Conservation (phyloP, 768 basidiomycete genomes). For the Leccinum aurantiacum region DNA sequence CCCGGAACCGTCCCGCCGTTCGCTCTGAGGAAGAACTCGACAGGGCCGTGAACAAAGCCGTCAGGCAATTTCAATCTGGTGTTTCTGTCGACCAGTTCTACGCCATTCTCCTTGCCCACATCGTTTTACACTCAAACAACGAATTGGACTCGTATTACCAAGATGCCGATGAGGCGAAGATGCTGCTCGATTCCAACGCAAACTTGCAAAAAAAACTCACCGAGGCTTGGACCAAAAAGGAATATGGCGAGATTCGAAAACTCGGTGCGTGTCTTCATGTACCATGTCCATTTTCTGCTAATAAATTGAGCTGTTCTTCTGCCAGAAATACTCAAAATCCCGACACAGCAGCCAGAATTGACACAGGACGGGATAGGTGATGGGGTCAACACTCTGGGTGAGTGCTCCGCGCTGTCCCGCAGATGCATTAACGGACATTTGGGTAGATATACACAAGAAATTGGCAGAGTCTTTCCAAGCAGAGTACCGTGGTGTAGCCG, state of each 20-base stretch:
- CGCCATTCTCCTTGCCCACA: not conserved
- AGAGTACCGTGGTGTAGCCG: constrained; percentile 4
- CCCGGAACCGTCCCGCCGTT: not conserved
- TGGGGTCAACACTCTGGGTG: not conserved
- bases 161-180: not conserved
- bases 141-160: not conserved
- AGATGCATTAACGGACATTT: not conserved
- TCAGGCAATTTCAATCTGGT: not conserved
- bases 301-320: not conserved
- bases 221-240: not conserved
- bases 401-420: not conserved
- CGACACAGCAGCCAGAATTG: not conserved
- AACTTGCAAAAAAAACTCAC: not conserved
- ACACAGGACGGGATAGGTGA: too few species aligned
- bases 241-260: not conserved
- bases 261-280: not conserved
- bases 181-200: not conserved
- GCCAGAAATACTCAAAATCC: not conserved
- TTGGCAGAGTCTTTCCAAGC: constrained; percentile 1
- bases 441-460: not conserved
- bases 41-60: not conserved
- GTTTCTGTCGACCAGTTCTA: not conserved
- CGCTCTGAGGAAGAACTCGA: not conserved
- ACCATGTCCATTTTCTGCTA: too few species aligned
- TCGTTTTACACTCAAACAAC: not conserved